phyloP scores from a whole-genome alignment of 1,139 yeast species.

The Sugiyamaella paludigena region DNA sequence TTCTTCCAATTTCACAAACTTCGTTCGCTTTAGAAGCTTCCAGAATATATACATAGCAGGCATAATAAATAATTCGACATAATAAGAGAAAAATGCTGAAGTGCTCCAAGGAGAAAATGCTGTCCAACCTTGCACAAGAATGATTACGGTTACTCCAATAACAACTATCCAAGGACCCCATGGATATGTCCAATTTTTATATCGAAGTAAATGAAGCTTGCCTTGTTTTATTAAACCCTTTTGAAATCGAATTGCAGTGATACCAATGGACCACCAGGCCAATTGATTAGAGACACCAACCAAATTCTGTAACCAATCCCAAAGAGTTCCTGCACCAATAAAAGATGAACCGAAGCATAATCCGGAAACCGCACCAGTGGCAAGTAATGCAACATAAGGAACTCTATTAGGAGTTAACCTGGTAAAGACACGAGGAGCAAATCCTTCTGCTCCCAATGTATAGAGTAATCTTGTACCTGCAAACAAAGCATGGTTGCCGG shows the following conservation, averaged over 20 bases:
- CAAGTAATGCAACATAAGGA: conserved; percentile 47
- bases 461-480: conserved; percentile 50
- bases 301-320: conserved; percentile 64
- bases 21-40: conserved; percentile 49
- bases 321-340: conserved; percentile 50
- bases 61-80: conserved; percentile 48
- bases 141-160: conserved; percentile 46
- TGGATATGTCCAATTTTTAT: conserved; percentile 57
- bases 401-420: conserved; percentile 46
- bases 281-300: conserved; percentile 60
- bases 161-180: conserved; percentile 61
- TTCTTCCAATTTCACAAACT: conserved; percentile 47
- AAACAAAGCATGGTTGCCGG: conserved; percentile 53
- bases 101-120: conserved; percentile 56
- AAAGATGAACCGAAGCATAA: conserved; percentile 60
- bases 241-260: conserved; percentile 47
- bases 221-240: conserved; percentile 41
- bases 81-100: conserved; percentile 51
- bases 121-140: conserved; percentile 63
- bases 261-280: conserved; percentile 57
- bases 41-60: conserved; percentile 49
- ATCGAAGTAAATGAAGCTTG: conserved; percentile 34
- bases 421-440: conserved; percentile 49
- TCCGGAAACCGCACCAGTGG: conserved; percentile 51
- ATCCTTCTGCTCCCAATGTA: conserved; percentile 50